Evolutionary conservation across 1,139 yeast genomes (phyloP), one percentile per base, ranked within the genome.

Genomic region (Saccharomycopsis hybrid): DNA sequence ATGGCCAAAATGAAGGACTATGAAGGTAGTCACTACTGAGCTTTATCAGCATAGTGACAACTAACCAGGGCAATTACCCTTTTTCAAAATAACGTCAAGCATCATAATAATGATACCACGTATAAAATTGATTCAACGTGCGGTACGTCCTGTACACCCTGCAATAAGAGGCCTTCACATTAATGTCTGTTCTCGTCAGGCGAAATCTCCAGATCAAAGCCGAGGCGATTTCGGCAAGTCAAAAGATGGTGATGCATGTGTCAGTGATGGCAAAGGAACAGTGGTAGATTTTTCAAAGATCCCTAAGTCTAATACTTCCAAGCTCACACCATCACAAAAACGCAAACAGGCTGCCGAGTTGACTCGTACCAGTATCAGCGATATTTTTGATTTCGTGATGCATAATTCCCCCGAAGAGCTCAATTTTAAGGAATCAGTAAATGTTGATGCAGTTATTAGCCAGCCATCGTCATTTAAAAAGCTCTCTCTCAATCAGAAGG

Each of bases 401-500:
- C 59, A 42, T 29, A 28, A 61, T 0, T 55, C 55, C 25, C 62
- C 59, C 32, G 72, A 68, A 48, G 67, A 66, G 3, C 62, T 60
- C 41, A 32, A 41, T 36, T 24, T 33, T 7, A 36, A 39, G 30
- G 82, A 81, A 35, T 74, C 57, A 4, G 59, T 80, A 39, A 84
- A 81, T 50, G 71, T 82, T 0, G 64, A 60, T 11, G 79, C 81
- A 0, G 70, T 80, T 3, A 74, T 66, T 56, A 67, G 71, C 9
- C 65, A 76, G 48, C 83, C 84, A 1, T 54, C 56, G 11, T 62
- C n/a, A 13, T 81, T 74, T 58, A 71, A 66, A 4, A 51, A 63
- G 2, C 64, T 81, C 43, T 73, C 75, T 37, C 70, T 76, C 46
- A 71, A 74, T 43, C 83, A 81, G 57, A 80, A 80, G 58, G 82